Evolutionary conservation across 2,329 filamentous ascomycete species (phyloP).

Genomic region (Rosellinia necatrix): DNA sequence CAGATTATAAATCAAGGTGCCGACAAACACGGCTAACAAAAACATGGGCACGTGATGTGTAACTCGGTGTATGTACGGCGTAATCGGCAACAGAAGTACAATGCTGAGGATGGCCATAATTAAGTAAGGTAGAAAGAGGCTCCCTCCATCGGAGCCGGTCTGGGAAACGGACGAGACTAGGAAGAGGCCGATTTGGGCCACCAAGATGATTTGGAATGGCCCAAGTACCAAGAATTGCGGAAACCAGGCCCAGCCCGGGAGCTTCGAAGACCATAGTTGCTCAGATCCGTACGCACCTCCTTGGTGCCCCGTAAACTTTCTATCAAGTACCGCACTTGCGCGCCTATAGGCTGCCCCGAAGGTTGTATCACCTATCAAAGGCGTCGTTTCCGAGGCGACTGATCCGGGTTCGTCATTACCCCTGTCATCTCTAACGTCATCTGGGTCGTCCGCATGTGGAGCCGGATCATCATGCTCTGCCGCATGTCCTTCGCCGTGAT

Average conservation of each 20-base stretch:
- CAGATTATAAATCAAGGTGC: constrained; percentile 84
- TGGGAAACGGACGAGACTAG: constrained; percentile 75
- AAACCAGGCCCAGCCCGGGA: constrained; percentile 87
- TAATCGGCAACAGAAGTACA: constrained; percentile 73
- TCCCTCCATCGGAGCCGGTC: constrained; percentile 82
- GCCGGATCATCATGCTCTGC: constrained; percentile 41
- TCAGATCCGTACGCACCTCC: constrained; percentile 66
- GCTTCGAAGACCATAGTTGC: constrained; percentile 79
- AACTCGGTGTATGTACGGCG: constrained; percentile 85
- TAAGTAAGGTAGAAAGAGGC: constrained; percentile 72
- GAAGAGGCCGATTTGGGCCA: constrained; percentile 76
- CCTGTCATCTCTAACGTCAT: constrained; percentile 29
- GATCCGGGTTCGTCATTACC: constrained; percentile 32
- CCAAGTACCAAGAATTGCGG: constrained; percentile 81
- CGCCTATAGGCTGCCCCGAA: constrained; percentile 62
- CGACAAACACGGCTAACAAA: constrained; percentile 72
- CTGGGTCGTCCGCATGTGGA: constrained; percentile 31
- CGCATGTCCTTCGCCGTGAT: constrained; percentile 25
- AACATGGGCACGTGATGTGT: constrained; percentile 82
- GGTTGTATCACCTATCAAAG: constrained; percentile 75
- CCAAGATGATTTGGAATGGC: constrained; percentile 76
- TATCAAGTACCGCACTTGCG: constrained; percentile 46
- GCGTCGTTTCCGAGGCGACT: constrained; percentile 64
- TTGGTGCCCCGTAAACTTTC: constrained; percentile 38
- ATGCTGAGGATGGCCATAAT: constrained; percentile 69